These are phyloP conservation scores for Agaricus subrufescens DNA, from an alignment of 768 basidiomycete species.

Conservation along the genomic window DNA sequence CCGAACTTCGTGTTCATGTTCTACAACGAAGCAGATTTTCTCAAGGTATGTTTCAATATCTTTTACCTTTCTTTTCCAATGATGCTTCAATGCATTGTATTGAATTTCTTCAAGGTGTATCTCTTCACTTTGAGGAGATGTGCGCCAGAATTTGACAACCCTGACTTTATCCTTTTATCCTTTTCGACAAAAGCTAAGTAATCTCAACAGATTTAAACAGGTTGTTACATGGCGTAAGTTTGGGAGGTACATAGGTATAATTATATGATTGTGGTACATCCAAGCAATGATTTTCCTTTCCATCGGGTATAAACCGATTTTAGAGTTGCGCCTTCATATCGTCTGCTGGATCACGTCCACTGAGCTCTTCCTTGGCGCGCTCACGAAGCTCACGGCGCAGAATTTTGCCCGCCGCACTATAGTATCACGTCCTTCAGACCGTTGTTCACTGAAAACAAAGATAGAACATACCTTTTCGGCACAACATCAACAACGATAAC, in stretches of 20 bases:
- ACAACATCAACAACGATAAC: conserved; percentile 57
- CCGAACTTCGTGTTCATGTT: conserved; percentile 48
- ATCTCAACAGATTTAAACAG: not conserved
- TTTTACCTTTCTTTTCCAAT: conserved; percentile 26
- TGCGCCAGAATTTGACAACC: conserved; percentile 77
- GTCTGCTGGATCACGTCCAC: conserved; percentile 32
- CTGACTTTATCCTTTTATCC: conserved; percentile 26
- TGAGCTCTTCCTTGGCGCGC: conserved; percentile 52
- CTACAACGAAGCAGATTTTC: not conserved
- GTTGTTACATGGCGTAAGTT: not conserved
- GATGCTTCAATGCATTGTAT: conserved; percentile 49
- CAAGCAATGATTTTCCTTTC: not conserved
- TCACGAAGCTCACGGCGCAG: conserved; percentile 73
- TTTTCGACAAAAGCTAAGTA: not conserved
- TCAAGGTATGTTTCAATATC: conserved; percentile 16
- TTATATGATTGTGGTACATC: not conserved
- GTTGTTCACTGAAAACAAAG: not conserved
- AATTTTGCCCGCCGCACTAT: conserved; percentile 85
- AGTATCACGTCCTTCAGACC: not conserved
- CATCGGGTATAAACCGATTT: not conserved
- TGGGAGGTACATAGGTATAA: too few relatives aligned
- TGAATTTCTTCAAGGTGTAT: conserved; percentile 94
- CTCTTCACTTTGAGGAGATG: conserved; percentile 52
- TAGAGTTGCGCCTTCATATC: conserved; percentile 31
- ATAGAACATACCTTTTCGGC: conserved; percentile 58